Evolutionary conservation across 805 yeast species (phyloP), one percentile per base, ranked within the genome.

Genomic region (Torulaspora delbrueckii): DNA sequence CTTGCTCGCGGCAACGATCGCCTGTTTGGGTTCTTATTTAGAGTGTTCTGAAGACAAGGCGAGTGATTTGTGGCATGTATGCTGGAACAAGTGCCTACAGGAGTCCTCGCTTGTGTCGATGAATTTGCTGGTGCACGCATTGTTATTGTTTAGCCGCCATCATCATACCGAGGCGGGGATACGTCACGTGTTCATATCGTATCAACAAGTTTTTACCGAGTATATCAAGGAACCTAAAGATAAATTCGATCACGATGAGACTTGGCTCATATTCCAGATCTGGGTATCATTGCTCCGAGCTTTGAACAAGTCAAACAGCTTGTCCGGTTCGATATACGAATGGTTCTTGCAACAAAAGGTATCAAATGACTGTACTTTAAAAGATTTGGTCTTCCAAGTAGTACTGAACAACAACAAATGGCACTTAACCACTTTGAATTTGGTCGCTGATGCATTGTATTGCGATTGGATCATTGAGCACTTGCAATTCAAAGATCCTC

Each of bases 251-350:
- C 32, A 19, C 19, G 26, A 26, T 22, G 54, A 52, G 33, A 34
- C 43, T 3, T 51, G 55, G 57, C 14, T 43, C 12, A 45, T 46
- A 4, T 51, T 53, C 28, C 50, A 51, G 27, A 35, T 43, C 13
- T 53, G 54, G 50, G 54, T 47, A 7, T 37, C 39, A 10, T 40
- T 53, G 33, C 28, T 51, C 37, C 22, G 54, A 8, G n/a, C 38
- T 12, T 13, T 43, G 27, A 37, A 27, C 8, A 42, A 40, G 28
- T 25, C 44, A 4, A 30, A 41, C 23, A 13, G 14, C 8, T 13
- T 31, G 10, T 40, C 48, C 5, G 13, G 12, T 26, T 32, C 28
- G 8, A 16, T 45, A 9, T 42, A 35, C 34, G 28, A 28, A 10
- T 35, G 45, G 45, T 42, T 42, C 13, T 42, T 42, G 19, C 39